Base-by-base conservation (phyloP, 2,329 filamentous ascomycete genomes). In the Diaporthe helianthi region DNA sequence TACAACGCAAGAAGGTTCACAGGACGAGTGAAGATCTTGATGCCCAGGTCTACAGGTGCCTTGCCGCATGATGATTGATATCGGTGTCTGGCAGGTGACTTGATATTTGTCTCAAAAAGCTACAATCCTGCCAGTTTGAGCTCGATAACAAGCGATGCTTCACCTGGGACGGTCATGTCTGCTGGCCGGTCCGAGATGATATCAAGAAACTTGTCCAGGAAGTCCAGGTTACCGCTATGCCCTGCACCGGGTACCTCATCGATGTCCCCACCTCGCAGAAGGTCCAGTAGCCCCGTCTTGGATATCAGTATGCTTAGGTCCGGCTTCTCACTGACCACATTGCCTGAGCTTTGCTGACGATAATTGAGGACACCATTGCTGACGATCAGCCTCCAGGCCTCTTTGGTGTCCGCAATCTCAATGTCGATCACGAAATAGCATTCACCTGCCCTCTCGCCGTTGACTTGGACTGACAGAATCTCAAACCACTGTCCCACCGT, bases 331-430 rank as follows among this genome's bases (percentile, higher is more conserved):
- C 41, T 31, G 6, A 22, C 65, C 24, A 49, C 38, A 26, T 2
- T 9, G 9, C 24, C 41, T 38, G 24, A 10, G 41, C 31, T 29
- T 29, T 53, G 19, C 54, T 36, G 53, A 2, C 49, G 33, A n/a
- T 53, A 61, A 17, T 22, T 63, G 19, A 69, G 52, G 10, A 65
- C 67, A 29, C 67, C 67, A n/a, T 69, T 69, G 52, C 60, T 69
- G 33, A 66, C 5, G 6, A 41, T 66, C 49, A 69, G 38, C 29
- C 26, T 55, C 67, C 60, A 69, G 1, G 46, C 44, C 49, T 66
- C 67, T 13, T 49, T 24, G 6, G 22, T 22, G 41, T 69, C 67
- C 3, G 47, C 51, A 24, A 69, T 19, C 1, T n/a, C 17, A 7
- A 69, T 38, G 5, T 69, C 67, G 36, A 66, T 38, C 22, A 44